Conservation (phyloP, 202 grass and related monocot species). For the Carex arenaria region DNA sequence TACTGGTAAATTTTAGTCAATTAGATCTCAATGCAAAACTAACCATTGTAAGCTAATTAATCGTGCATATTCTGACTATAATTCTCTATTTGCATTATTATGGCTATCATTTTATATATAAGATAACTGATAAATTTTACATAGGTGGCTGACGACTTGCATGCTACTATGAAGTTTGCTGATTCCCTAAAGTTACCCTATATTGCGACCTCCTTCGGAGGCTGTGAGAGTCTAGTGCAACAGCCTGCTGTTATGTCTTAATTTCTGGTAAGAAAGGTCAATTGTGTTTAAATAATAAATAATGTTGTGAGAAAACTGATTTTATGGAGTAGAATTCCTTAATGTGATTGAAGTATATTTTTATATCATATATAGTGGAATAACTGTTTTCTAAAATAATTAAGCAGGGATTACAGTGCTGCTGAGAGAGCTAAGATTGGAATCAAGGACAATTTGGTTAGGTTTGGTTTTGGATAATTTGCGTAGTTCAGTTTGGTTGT, state of each 20-base stretch:
- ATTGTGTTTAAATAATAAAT: background rate
- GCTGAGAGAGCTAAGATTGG: constrained; percentile 39
- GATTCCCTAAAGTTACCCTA: constrained; percentile 47
- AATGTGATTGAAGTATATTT: background rate
- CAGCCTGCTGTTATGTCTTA: constrained; percentile 66
- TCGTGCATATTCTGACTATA: background rate
- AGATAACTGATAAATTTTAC: background rate
- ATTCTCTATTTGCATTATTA: background rate
- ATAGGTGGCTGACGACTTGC: constrained; percentile 23
- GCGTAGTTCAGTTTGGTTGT: too few relatives aligned
- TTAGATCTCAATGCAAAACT: background rate
- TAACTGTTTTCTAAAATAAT: background rate
- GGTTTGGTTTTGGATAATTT: constrained; percentile 62
- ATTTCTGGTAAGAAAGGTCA: constrained; percentile 37
- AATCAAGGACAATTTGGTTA: constrained; percentile 50
- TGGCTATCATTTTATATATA: background rate
- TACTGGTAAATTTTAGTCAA: background rate
- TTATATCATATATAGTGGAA: background rate
- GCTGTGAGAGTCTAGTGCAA: constrained; percentile 54
- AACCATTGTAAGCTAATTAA: background rate
- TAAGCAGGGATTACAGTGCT: constrained; percentile 19
- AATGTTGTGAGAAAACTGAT: background rate
- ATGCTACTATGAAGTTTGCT: constrained; percentile 36
- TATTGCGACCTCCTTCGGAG: constrained; percentile 27
- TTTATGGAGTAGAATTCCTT: background rate